Evolutionary conservation across 108 stramenopile genomes (phyloP), one percentile per base, ranked within the genome.

Genomic region (Conticribra weissflogii): DNA sequence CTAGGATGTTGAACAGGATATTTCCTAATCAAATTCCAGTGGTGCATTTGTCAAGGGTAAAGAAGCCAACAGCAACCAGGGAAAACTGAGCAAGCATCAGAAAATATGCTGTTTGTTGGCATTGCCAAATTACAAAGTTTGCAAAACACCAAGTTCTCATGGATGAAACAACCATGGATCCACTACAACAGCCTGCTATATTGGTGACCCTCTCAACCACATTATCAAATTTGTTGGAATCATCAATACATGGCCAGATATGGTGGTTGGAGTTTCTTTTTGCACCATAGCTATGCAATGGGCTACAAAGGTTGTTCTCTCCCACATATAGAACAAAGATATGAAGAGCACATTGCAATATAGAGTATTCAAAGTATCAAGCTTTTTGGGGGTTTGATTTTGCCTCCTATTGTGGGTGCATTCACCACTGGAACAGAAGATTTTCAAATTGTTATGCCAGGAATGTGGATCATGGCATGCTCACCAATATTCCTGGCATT

Each of bases 361-460:
- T 67, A 67, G 16, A 67, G 54, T 22, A 55, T 67, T 46, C 66
- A 67, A 46, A 67, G 50, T 27, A 67, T 67, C 48, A 46, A 67
- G 24, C 36, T 67, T 51, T 32, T 67, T 33, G 66, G 66, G 25
- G 44, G 54, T 27, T 31, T 67, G 54, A 63, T 81, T 4, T 50
- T 77, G 14, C 80, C 80, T 0, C 80, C 81, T 1, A 30, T 81
- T 0, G 76, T 81, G 16, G 81, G 70, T 1, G 70, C 81, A 22
- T 58, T 64, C 18, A 81, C 81, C 15, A 66, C 71, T 15, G 81
- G 66, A 21, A 52, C 29, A 30, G 68, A 71, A 27, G 81, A 67
- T 27, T 67, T 67, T 45, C 27, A 54, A 14, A 28, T 67, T 31
- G 55, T 67, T 5, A 24, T 67, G 28, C 66, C 66, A 2, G 66